Percentiles rank a stretch among this genome's conserved stretches.
These are phyloP conservation scores for Phialophora macrospora DNA, from an alignment of 2,329 filamentous ascomycete species.

Conservation along the genomic window DNA sequence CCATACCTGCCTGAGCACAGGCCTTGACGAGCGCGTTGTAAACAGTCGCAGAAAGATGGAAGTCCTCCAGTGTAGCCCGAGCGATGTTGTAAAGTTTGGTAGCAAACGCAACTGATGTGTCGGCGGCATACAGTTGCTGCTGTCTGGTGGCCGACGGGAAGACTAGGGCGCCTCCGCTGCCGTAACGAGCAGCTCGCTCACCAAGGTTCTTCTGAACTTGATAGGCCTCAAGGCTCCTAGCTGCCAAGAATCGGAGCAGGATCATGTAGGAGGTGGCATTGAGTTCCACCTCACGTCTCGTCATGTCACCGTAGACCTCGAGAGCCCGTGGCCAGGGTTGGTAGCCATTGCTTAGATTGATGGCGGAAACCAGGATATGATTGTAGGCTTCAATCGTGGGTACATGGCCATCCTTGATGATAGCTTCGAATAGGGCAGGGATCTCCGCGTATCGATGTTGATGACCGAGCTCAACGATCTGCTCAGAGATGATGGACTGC, in stretches of 20 bases:
- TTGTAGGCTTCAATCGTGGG: conserved; percentile 91
- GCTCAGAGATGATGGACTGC: conserved; percentile 74
- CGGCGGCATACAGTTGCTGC: conserved; percentile 81
- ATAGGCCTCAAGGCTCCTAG: conserved; percentile 77
- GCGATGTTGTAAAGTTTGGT: conserved; percentile 84
- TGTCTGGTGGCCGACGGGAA: conserved; percentile 86
- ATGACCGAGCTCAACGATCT: conserved; percentile 74
- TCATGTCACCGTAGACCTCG: conserved; percentile 96
- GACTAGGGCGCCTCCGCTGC: conserved; percentile 87
- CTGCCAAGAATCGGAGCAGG: conserved; percentile 79
- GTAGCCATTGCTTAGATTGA: conserved; percentile 79
- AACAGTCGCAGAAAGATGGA: conserved; percentile 75
- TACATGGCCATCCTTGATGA: conserved; percentile 80
- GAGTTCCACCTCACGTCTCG: conserved; percentile 78
- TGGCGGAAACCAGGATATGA: conserved; percentile 80
- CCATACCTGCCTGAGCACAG: conserved; percentile 78
- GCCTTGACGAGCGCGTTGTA: conserved; percentile 86
- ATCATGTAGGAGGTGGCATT: conserved; percentile 87
- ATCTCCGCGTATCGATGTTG: conserved; percentile 81
- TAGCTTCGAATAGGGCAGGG: conserved; percentile 84
- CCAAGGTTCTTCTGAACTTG: conserved; percentile 74
- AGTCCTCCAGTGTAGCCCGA: conserved; percentile 62
- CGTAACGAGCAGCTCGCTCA: conserved; percentile 80
- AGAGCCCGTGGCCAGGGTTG: conserved; percentile 89
- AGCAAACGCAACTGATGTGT: conserved; percentile 83